Percentiles rank a stretch among this genome's conserved stretches.
Conservation (phyloP, 2,329 filamentous ascomycete genomes). For the Calycina herbarum region DNA sequence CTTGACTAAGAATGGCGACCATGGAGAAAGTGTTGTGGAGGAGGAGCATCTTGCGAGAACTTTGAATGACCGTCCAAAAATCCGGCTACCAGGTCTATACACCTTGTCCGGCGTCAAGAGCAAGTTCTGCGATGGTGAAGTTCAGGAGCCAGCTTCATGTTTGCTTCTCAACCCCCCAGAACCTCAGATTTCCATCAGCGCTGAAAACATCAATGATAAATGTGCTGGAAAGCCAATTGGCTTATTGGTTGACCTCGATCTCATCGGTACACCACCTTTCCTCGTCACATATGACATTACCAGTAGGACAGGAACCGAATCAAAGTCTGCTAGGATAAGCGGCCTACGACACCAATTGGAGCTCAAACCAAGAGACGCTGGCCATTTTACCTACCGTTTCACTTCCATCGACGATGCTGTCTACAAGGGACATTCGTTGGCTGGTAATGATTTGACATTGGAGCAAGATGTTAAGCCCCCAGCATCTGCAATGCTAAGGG, state of each 20-base stretch:
- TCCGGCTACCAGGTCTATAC: constrained; percentile 82
- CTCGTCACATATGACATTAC: constrained; percentile 74
- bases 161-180: constrained; percentile 87
- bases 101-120: constrained; percentile 78
- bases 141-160: constrained; percentile 93
- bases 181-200: constrained; percentile 71
- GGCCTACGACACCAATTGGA: constrained; percentile 82
- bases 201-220: constrained; percentile 87
- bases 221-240: constrained; percentile 94
- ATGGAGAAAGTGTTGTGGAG: constrained; percentile 57
- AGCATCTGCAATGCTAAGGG: constrained; percentile 72
- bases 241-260: constrained; percentile 81
- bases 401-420: constrained; percentile 77
- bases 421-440: constrained; percentile 67
- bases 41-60: constrained; percentile 63
- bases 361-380: constrained; percentile 76
- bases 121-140: constrained; percentile 80
- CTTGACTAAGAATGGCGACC: constrained; percentile 68
- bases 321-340: constrained; percentile 52
- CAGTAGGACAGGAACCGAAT: constrained; percentile 53
- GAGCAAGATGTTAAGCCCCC: constrained; percentile 93
- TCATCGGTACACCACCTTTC: constrained; percentile 92
- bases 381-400: constrained; percentile 86
- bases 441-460: constrained; percentile 61
- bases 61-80: constrained; percentile 61